Percentiles rank a stretch among this genome's conserved stretches.
These are phyloP conservation scores for Cubamyces lactineus DNA, from an alignment of 768 basidiomycete genomes.

Conservation along the genomic window DNA sequence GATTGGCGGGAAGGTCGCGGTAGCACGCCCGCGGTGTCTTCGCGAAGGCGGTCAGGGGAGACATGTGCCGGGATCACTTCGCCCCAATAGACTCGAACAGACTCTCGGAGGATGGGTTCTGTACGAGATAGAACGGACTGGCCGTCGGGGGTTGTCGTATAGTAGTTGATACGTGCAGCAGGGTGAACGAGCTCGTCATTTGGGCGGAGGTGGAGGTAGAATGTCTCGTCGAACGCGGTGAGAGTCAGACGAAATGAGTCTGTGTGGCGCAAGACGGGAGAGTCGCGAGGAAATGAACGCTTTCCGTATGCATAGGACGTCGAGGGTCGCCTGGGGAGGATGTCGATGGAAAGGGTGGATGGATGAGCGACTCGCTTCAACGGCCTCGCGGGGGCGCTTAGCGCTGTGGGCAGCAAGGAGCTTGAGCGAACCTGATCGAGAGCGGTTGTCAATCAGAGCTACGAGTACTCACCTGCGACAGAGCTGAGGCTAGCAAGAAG, in stretches of 20 bases:
- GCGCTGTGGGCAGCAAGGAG: slow-evolving; percentile 19
- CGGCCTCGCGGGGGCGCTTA: slow-evolving; percentile 37
- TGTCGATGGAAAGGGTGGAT: slow-evolving; percentile 43
- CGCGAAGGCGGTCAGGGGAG: slow-evolving; percentile 58
- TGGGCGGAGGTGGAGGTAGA: slow-evolving; percentile 75
- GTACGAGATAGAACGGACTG: slow-evolving; percentile 52
- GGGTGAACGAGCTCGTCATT: slow-evolving; percentile 81
- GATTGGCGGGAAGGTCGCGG: slow-evolving; percentile 44
- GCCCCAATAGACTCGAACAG: slow-evolving; percentile 72
- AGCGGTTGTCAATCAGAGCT: not conserved
- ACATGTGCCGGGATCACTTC: slow-evolving; percentile 67
- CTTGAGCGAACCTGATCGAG: slow-evolving; percentile 1
- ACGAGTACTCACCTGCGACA: slow-evolving; percentile 16
- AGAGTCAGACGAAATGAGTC: slow-evolving; percentile 75
- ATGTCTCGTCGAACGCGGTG: slow-evolving; percentile 65
- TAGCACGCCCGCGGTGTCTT: slow-evolving; percentile 61
- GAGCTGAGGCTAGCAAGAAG: slow-evolving; percentile 20
- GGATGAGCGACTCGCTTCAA: slow-evolving; percentile 43
- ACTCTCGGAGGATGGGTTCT: slow-evolving; percentile 63
- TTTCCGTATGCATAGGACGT: slow-evolving; percentile 22
- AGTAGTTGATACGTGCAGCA: slow-evolving; percentile 72
- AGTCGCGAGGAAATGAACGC: slow-evolving; percentile 37
- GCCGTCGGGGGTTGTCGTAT: slow-evolving; percentile 55
- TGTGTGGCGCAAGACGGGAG: slow-evolving; percentile 60
- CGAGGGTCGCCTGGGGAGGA: slow-evolving; percentile 40